A percentile compares a stretch with the other conserved stretches of the same genome.
These are phyloP conservation scores for Penicillium coffeae DNA, from an alignment of 495 filamentous ascomycete species.

Conservation along the genomic window DNA sequence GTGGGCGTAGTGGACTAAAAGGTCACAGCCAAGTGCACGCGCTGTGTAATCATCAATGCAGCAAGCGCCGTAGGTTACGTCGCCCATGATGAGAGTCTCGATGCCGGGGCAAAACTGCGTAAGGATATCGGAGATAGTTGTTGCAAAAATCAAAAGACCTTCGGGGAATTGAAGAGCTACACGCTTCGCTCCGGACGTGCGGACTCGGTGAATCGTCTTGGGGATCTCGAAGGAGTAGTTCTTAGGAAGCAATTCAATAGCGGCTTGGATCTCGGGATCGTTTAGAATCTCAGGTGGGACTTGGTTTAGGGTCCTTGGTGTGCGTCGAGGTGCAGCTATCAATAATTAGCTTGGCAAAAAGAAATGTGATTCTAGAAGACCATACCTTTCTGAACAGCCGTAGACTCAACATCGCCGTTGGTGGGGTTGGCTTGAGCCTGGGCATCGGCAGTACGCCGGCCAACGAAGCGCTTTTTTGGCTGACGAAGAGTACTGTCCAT, in stretches of 20 bases:
- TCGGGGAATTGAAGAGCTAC: conserved; percentile 96
- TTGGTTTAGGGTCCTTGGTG: conserved; percentile 77
- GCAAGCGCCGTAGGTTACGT: conserved; percentile 97
- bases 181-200: conserved; percentile 66
- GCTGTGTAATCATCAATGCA: conserved; percentile 99
- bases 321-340: conserved; percentile 56
- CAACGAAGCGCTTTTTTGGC: conserved; percentile 79
- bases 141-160: conserved; percentile 91
- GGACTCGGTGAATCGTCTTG: conserved; percentile 95
- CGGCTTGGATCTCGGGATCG: conserved; percentile 82
- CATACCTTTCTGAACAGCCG: conserved; percentile 45
- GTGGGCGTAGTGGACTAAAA: conserved; percentile 96
- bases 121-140: conserved; percentile 96
- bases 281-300: conserved; percentile 83
- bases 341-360: not conserved
- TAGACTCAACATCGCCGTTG: conserved; percentile 57
- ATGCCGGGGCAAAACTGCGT: conserved; percentile 88
- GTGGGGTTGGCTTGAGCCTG: conserved; percentile 41
- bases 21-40: conserved; percentile 86
- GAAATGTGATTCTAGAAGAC: not conserved
- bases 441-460: conserved; percentile 58
- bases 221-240: conserved; percentile 99
- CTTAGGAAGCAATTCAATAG: conserved; percentile 77
- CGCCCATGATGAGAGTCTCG: conserved; percentile 96
- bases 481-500: conserved; percentile 32